Evolutionary conservation across 2,329 filamentous ascomycete genomes (phyloP), one percentile per base, ranked within the genome.

Genomic region (Herpotrichia juniperi): DNA sequence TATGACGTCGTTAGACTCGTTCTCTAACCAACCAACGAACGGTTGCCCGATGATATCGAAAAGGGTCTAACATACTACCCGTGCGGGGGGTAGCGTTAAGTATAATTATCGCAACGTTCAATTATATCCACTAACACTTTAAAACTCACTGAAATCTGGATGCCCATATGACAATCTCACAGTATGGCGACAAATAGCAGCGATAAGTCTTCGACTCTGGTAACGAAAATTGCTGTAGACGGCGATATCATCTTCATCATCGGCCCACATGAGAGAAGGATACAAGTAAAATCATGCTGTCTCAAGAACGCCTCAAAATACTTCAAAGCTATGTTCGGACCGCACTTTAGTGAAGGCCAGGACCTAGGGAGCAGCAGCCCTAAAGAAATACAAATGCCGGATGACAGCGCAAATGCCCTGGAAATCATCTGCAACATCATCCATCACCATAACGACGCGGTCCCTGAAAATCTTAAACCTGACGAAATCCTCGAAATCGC

Each of bases 281-380:
- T 55, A 9, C 50, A 25, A 24, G 54, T 60, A 10, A 19, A 28
- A 7, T 48, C 54, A 12, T 11, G 16, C 12, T 14, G 51, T 14
- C 49, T 60, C 17, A 42, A 30, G 14, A 32, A 34, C 21, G 57
- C 49, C 16, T 60, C 57, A 3, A 40, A 26, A 24, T 42, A 35
- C 46, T 60, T 60, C 48, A 31, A 19, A 11, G 42, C 45, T 12
- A 54, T 60, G 47, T 50, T 54, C 28, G 45, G 52, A n/a, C 52
- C 53, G 12, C 32, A 48, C 37, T 60, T 52, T 40, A 34, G 25
- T 10, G 55, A 60, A 46, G 58, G 53, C 16, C 53, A 53, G 24
- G 17, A 45, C 19, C n/a, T 45, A 8, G 17, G 24, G 6, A 21
- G 8, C 6, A 19, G 22, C 22, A 21, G 25, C 7, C 44, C 44